Percentiles rank a stretch among this genome's conserved stretches.
phyloP scores from a whole-genome alignment of 2,329 filamentous ascomycete genomes.

The Emmonsiellopsis sp. region DNA sequence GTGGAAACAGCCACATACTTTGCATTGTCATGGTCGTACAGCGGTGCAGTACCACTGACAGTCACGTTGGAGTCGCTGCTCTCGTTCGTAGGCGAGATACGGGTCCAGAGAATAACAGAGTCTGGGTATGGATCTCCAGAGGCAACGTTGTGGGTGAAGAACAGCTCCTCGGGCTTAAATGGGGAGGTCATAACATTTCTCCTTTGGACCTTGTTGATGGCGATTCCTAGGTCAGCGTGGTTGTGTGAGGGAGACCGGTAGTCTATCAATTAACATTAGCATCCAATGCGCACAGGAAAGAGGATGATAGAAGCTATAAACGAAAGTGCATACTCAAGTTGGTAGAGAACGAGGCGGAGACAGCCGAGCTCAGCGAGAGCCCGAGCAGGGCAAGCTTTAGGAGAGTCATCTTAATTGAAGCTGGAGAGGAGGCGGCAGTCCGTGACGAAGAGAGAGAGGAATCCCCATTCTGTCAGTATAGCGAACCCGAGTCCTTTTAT shows the following conservation, averaged over 20 bases:
- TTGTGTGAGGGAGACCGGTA: slow-evolving; percentile 59
- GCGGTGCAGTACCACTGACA: slow-evolving; percentile 47
- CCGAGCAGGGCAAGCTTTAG: neutral
- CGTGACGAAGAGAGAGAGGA: neutral
- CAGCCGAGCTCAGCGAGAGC: neutral
- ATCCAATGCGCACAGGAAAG: neutral
- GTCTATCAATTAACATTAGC: slow-evolving; percentile 23
- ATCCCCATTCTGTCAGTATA: neutral
- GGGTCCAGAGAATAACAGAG: slow-evolving; percentile 38
- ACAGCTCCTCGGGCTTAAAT: slow-evolving; percentile 41
- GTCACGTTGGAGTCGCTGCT: slow-evolving; percentile 44
- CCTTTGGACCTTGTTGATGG: slow-evolving; percentile 53
- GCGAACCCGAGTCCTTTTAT: neutral
- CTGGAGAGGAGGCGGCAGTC: neutral
- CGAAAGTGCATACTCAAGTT: slow-evolving; percentile 1
- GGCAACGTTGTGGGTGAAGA: slow-evolving; percentile 57
- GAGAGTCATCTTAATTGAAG: neutral
- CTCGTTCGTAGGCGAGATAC: slow-evolving; percentile 32
- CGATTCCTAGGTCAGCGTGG: slow-evolving; percentile 55
- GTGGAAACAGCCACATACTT: slow-evolving; percentile 38
- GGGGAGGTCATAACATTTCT: slow-evolving; percentile 41
- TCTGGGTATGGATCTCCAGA: slow-evolving; percentile 37
- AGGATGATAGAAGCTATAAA: neutral
- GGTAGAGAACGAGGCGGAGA: neutral
- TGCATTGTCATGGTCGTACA: slow-evolving; percentile 36